Conservation (phyloP, 805 yeast genomes). For the Pichia exigua region DNA sequence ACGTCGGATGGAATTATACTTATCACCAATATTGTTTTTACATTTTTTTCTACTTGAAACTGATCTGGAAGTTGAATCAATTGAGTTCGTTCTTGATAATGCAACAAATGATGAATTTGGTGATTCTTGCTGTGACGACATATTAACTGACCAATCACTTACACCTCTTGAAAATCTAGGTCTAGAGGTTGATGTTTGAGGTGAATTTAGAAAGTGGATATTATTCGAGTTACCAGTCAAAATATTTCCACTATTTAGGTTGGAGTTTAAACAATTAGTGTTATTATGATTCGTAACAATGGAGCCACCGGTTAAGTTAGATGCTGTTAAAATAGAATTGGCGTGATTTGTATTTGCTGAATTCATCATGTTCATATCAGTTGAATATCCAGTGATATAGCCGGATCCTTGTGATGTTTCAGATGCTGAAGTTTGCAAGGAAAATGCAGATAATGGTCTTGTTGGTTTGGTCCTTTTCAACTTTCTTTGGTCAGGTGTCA, state of each 20-base stretch:
- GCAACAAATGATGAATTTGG: conserved; percentile 29
- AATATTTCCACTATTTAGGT: background rate
- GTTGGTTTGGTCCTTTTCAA: conserved; percentile 20
- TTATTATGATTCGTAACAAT: background rate
- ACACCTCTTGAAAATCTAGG: conserved; percentile 25
- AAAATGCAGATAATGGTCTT: conserved; percentile 45
- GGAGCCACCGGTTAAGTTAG: background rate
- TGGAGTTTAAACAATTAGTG: background rate
- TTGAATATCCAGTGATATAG: conserved; percentile 30
- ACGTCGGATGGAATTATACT: conserved; percentile 16
- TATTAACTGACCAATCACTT: conserved; percentile 27
- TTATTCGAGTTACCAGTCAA: background rate
- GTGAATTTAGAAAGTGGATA: conserved; percentile 3
- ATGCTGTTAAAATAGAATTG: background rate
- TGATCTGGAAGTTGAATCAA: conserved; percentile 28
- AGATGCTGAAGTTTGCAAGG: conserved; percentile 41
- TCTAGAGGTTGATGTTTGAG: conserved; percentile 7
- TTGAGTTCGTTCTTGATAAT: conserved; percentile 28
- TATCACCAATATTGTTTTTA: conserved; percentile 9
- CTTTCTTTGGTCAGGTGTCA: conserved; percentile 4
- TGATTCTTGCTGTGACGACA: conserved; percentile 24
- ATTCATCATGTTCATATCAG: conserved; percentile 19
- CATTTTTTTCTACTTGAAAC: conserved; percentile 21
- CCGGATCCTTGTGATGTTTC: conserved; percentile 43
- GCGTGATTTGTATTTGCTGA: background rate